Evolutionary conservation across 306 rosid genomes (phyloP).

Genomic region (Pyrus bretschneideri): DNA sequence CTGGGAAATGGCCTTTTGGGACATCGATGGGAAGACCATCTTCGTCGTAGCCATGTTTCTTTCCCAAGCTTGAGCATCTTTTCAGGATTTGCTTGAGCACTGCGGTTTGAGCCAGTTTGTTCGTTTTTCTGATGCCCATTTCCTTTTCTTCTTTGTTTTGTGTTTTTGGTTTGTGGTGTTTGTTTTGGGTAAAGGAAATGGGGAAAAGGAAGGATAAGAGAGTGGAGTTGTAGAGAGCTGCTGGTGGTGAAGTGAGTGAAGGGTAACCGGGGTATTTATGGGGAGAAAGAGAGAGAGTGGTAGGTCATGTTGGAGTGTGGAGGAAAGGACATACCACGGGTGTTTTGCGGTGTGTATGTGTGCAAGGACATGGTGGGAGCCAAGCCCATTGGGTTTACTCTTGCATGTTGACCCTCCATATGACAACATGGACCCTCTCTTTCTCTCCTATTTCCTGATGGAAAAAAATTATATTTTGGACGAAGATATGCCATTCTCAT

Average conservation of each 20-base stretch:
- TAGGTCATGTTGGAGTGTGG: constrained; percentile 31
- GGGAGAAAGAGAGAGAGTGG: constrained; percentile 1
- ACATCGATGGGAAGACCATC: constrained; percentile 67
- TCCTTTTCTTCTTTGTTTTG: neutral
- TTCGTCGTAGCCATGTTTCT: constrained; percentile 39
- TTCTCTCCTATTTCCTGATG: neutral
- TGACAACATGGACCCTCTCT: constrained; percentile 45
- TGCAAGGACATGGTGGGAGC: constrained; percentile 56
- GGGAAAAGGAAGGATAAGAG: neutral
- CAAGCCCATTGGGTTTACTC: constrained; percentile 39
- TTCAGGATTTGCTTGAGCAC: constrained; percentile 74
- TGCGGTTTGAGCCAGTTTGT: constrained; percentile 62
- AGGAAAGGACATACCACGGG: constrained; percentile 54
- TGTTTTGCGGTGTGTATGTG: constrained; percentile 44
- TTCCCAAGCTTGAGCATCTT: constrained; percentile 75
- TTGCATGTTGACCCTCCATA: constrained; percentile 35
- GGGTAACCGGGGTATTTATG: constrained; percentile 48
- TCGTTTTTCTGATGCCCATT: constrained; percentile 67
- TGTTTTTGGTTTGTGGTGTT: neutral
- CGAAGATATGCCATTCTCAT: neutral
- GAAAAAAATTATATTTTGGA: neutral
- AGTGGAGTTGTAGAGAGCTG: neutral
- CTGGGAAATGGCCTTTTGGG: constrained; percentile 86
- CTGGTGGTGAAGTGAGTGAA: constrained; percentile 6
- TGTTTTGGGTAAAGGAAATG: neutral